A percentile compares a stretch with the other conserved stretches of the same genome.
Evolutionary conservation across 495 filamentous ascomycete species (phyloP).

Genomic region (Xylaria venustula): DNA sequence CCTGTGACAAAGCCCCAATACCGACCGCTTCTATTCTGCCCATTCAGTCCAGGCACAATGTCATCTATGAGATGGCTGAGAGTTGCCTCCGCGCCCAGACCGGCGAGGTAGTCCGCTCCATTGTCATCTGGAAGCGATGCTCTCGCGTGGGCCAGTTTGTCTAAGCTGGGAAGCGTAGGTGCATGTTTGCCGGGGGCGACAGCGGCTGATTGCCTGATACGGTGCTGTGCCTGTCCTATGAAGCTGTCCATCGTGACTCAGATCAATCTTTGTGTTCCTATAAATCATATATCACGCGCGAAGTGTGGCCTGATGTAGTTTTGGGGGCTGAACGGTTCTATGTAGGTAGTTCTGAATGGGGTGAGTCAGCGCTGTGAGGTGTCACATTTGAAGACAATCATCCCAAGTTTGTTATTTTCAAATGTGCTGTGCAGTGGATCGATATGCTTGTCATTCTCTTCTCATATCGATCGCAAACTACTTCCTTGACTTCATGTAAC

Average conservation of each 20-base stretch:
- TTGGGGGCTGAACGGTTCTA: no score
- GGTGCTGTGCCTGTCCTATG: slow-evolving; percentile 7
- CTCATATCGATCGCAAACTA: slow-evolving; percentile 16
- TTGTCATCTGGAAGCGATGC: slow-evolving; percentile 26
- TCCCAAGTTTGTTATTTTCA: neutral
- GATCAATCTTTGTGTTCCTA: neutral
- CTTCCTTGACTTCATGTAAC: neutral
- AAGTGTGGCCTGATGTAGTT: no score
- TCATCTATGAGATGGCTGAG: slow-evolving; percentile 50
- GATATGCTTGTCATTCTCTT: neutral
- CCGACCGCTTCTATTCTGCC: slow-evolving; percentile 54
- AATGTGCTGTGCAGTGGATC: neutral
- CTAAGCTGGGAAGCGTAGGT: slow-evolving; percentile 20
- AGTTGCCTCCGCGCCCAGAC: slow-evolving; percentile 24
- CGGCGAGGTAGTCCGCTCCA: slow-evolving; percentile 12
- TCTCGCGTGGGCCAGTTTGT: slow-evolving; percentile 20
- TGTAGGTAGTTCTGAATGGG: neutral
- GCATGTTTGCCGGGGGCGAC: slow-evolving; percentile 3
- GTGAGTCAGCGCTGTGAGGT: neutral
- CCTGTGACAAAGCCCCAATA: slow-evolving; percentile 94
- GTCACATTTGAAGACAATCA: neutral
- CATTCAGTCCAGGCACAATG: slow-evolving; percentile 67
- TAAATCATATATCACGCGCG: no score
- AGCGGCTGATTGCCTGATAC: slow-evolving; percentile 13
- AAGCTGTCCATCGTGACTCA: slow-evolving; percentile 4